Base-by-base conservation (phyloP, 257 asterid genomes). In the Primulina huaijiensis region DNA sequence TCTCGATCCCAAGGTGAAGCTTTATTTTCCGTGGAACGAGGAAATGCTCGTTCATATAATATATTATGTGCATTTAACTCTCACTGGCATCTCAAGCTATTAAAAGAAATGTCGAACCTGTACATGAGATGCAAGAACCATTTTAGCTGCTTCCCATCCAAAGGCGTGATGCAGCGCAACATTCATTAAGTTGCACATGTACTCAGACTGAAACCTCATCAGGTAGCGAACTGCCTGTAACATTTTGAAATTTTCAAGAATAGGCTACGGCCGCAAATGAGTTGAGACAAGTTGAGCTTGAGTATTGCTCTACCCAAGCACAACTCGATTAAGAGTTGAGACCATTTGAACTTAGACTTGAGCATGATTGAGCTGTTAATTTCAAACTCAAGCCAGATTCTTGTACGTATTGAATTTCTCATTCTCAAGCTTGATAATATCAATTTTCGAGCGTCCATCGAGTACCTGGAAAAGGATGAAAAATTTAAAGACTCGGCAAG, bases 141-240 rank as follows among this genome's bases (percentile, higher is more conserved):
- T 76, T 60, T 83, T 84, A 0, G 97, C 99, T 64, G 99, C 97
- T 74, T 91, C 97, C 78, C 77, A 40, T 68, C 99, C 99, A 59
- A 94, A 91, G 57, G 97, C 91, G 35, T 73, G 76, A 62, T 94
- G 97, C 2, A 97, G 89, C 29, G 91, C 97, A 60, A 74, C 64
- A 80, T 94, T 94, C 86, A 94, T 79, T 60, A 94, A 66, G 83
- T 77, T 77, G 87, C 99, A 94, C 5, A 88, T 91, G 80, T 94
- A 94, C 74, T 84, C 89, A 0, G 97, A 79, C 69, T 82, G 90
- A 82, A 89, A 94, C 84, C 99, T 87, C 99, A 94, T 91, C 65
- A 94, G 85, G 79, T 94, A 94, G 30, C 97, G 96, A 76, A 94
- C 70, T 33, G 97, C 97, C 99, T 93, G 87, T 62, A 21, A 71